Base-by-base conservation (phyloP, 140 eudicot species). In the Stevia rebaudiana region DNA sequence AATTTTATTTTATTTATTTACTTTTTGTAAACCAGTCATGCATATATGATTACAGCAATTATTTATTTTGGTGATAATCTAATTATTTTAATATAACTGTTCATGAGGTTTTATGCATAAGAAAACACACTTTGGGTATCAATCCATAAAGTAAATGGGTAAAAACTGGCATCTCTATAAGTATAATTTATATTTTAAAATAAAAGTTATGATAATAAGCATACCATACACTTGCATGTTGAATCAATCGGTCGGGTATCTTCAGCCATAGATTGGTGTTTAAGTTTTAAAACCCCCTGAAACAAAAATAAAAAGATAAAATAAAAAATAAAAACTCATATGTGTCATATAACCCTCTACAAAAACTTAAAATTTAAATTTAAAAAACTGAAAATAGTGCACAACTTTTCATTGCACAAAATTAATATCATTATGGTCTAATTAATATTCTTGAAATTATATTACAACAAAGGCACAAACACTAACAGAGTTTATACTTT, bases 211-310 rank as follows among this genome's bases (percentile, higher is more conserved):
- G 6, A 39, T 52, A 8, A 48, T 49, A 47, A 18, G 47, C 83
- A 57, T 87, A 90, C 97, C 97, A 87, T 90, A 79, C 97, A 90
- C 75, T 82, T 74, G 76, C 97, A 90, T 37, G 90, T 79, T 17
- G 90, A 79, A 77, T 90, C 97, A 63, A 90, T 76, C 8, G 97
- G 97, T 10, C 90, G 87, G 28, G 83, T 80, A 69, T 87, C 98
- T 30, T 78, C 78, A 43, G 94, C 86, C 98, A 91, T 91, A 31
- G 98, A 86, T 47, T 80, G 76, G 85, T 91, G 94, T 58, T 82
- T 91, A 37, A 91, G 95, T 69, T 55, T 84, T 58, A 91, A 57
- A 46, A 87, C 91, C 68, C 98, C 98, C 98, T 91, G 82, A 72
- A 70, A 84, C n/a, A n/a, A n/a, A n/a, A n/a, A n/a, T n/a, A n/a